Conservation (phyloP, 805 yeast species). For the Metschnikowia santaceciliae region DNA sequence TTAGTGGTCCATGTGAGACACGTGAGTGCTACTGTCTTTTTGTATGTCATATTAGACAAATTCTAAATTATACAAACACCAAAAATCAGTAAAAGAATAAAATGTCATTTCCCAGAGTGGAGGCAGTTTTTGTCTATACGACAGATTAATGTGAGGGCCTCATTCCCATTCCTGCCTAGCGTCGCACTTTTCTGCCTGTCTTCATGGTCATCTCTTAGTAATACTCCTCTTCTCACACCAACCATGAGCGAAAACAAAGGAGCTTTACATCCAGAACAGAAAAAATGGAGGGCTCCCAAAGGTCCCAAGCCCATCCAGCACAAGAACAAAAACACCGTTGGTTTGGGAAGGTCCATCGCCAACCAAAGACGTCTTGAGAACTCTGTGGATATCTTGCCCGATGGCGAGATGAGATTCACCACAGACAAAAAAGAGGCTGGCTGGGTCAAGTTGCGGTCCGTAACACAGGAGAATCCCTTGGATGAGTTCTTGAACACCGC, state of each 20-base stretch:
- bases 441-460: constrained; percentile 89
- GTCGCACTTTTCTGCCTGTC: constrained; percentile 5
- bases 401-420: constrained; percentile 85
- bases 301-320: constrained; percentile 90
- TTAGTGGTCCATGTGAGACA: too few species aligned
- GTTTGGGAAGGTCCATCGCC: constrained; percentile 79
- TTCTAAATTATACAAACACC: too few species aligned
- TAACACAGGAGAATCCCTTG: constrained; percentile 88
- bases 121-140: too few species aligned
- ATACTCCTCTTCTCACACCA: constrained; percentile 6
- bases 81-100: too few species aligned
- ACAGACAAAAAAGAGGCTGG: constrained; percentile 79
- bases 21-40: too few species aligned
- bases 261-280: constrained; percentile 44
- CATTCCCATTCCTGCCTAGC: constrained; percentile 3
- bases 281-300: constrained; percentile 83
- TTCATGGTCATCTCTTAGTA: constrained; percentile 1
- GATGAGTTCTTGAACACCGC: constrained; percentile 96
- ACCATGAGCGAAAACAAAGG: constrained; percentile 32
- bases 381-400: constrained; percentile 67
- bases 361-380: constrained; percentile 70
- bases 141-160: not conserved
- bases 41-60: too few species aligned
- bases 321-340: constrained; percentile 78
- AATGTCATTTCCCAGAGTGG: too few species aligned